Percentiles rank a stretch among this genome's conserved stretches.
Evolutionary conservation across 768 basidiomycete species (phyloP).

Genomic region (Tulasnella sp.): DNA sequence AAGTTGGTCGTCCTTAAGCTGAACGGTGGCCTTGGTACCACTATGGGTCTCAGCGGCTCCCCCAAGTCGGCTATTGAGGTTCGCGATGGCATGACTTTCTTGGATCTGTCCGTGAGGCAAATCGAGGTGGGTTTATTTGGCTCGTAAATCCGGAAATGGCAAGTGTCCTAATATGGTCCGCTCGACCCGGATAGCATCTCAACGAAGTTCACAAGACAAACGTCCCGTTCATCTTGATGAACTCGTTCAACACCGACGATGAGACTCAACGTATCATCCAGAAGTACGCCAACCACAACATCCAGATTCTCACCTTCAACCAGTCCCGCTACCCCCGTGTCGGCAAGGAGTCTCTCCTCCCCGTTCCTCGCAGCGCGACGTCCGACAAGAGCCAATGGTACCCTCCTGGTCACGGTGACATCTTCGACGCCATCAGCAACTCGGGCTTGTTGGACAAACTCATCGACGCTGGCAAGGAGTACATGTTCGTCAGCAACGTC

Average conservation of each 20-base stretch:
- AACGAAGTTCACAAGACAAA: conserved; percentile 80
- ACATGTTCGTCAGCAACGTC: conserved; percentile 95
- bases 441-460: conserved; percentile 89
- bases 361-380: conserved; percentile 68
- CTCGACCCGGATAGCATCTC: conserved; percentile 51
- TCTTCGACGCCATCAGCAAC: conserved; percentile 88
- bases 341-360: conserved; percentile 81
- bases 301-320: conserved; percentile 60
- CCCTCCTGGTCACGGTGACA: conserved; percentile 94
- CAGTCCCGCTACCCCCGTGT: conserved; percentile 94
- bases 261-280: conserved; percentile 95
- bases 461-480: conserved; percentile 88
- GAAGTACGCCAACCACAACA: conserved; percentile 92
- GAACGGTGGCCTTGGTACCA: conserved; percentile 89
- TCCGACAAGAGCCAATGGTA: conserved; percentile 94
- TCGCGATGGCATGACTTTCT: conserved; percentile 96
- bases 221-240: conserved; percentile 98
- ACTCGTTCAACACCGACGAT: conserved; percentile 96
- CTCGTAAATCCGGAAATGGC: not conserved
- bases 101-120: conserved; percentile 89
- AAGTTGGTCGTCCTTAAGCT: conserved; percentile 95
- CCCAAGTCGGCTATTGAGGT: conserved; percentile 90
- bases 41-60: conserved; percentile 86
- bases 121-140: conserved; percentile 55
- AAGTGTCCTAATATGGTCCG: not conserved